Base-by-base conservation (phyloP, 257 asterid species). In the Nicotiana knightiana region DNA sequence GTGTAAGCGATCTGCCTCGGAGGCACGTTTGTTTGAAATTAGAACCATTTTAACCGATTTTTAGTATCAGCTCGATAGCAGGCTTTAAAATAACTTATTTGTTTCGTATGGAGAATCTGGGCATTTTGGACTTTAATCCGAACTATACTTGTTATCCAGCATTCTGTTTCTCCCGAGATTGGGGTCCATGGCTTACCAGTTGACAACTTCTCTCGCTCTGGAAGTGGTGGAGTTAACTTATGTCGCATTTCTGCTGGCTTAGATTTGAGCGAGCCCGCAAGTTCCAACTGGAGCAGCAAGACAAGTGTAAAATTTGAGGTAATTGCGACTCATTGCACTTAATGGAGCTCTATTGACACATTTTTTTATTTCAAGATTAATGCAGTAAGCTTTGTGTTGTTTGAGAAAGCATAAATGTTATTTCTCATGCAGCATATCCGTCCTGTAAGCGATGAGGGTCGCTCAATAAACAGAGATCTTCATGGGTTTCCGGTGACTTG, bases 401-500 rank as follows among this genome's bases (percentile, higher is more conserved):
- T 75, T 51, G 35, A 48, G 62, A 53, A 80, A 83, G 28, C 4
- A 61, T 76, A n/a, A 43, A 46, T 57, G 9, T 61, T 80, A 79
- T n/a, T 64, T 54, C 80, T 53, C 59, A 82, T 85, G 87, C 94
- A 96, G 99, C 92, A 94, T 82, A 89, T 94, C 80, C 90, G 91
- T 62, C 97, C 99, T 10, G 86, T 93, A 80, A 90, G 89, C 76
- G 99, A 96, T 86, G 93, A 93, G 81, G 98, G 99, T 6, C 93
- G 89, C 73, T 76, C 93, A 24, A 94, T 96, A 77, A 91, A 88
- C 87, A 86, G 97, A 89, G 99, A 96, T 88, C 86, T 86, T 86
- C 93, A 96, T 39, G 99, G 99, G 63, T 94, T 94, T 83, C 97
- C 98, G 1, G 97, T 96, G 84, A 96, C 99, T 80, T 91, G 94